Evolutionary conservation across 1,284 basidiomycete species (phyloP).

Genomic region (Omphalotus olearius): DNA sequence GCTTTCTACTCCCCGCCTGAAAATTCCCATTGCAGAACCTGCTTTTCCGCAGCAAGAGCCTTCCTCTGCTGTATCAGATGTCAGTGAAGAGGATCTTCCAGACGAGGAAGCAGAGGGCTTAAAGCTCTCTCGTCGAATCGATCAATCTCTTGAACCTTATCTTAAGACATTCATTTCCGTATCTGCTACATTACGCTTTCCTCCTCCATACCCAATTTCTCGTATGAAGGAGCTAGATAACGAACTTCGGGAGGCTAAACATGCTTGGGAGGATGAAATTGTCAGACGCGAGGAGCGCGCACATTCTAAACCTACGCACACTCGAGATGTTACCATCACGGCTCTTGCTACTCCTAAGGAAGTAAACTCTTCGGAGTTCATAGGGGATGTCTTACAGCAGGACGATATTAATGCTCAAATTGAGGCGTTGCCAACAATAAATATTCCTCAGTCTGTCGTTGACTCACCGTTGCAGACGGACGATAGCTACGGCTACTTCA

Average conservation of each 20-base stretch:
- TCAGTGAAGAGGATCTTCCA: constrained; percentile 50
- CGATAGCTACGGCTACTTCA: constrained; percentile 39
- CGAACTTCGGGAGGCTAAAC: constrained; percentile 61
- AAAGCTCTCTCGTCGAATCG: constrained; percentile 67
- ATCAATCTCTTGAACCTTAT: constrained; percentile 80
- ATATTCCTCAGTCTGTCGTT: constrained; percentile 27
- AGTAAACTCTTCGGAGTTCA: constrained; percentile 8
- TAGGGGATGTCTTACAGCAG: constrained; percentile 25
- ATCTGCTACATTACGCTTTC: constrained; percentile 85
- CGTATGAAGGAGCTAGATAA: constrained; percentile 86
- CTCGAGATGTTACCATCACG: constrained; percentile 39
- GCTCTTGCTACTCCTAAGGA: constrained; percentile 19
- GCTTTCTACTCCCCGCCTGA: constrained; percentile 29
- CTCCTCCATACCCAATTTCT: constrained; percentile 82
- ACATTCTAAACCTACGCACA: constrained; percentile 37
- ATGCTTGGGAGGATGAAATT: constrained; percentile 80
- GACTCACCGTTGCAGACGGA: constrained; percentile 23
- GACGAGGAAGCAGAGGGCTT: constrained; percentile 67
- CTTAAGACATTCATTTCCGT: constrained; percentile 84
- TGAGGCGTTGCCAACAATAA: constrained; percentile 55
- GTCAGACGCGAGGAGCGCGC: constrained; percentile 73
- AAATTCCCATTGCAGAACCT: constrained; percentile 19
- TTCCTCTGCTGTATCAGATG: constrained; percentile 18
- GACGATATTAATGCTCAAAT: constrained; percentile 68
- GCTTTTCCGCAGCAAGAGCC: constrained; percentile 14